A percentile compares a stretch with the other conserved stretches of the same genome.
Conservation (phyloP, 1,284 basidiomycete species). For the Ganoderma resinaceum region DNA sequence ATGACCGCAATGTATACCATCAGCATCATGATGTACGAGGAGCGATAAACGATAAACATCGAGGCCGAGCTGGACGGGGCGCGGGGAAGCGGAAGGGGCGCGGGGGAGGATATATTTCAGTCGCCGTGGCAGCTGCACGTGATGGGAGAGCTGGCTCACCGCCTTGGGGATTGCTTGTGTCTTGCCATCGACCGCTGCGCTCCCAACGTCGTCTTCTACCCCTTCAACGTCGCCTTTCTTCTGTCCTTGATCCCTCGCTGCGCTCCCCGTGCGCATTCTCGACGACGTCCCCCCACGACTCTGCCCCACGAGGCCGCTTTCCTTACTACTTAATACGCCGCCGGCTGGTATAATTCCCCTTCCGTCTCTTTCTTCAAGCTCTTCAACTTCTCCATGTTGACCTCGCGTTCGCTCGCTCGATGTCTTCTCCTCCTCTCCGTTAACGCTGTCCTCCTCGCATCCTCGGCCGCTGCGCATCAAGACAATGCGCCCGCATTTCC, state of each 20-base stretch:
- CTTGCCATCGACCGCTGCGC: conserved; percentile 26
- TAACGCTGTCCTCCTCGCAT: conserved; percentile 22
- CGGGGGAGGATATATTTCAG: conserved; percentile 30
- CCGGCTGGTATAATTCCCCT: conserved; percentile 33
- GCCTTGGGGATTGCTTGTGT: conserved; percentile 22
- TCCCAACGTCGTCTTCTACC: conserved; percentile 18
- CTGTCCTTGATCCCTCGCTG: conserved; percentile 23
- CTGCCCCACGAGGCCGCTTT: conserved; percentile 27
- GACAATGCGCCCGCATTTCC: conserved; percentile 14
- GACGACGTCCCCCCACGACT: conserved; percentile 26
- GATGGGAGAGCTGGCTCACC: conserved; percentile 34
- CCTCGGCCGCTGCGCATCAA: conserved; percentile 16
- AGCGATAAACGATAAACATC: neutral
- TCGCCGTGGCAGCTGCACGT: conserved; percentile 36
- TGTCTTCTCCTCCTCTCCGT: conserved; percentile 29
- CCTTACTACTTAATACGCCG: conserved; percentile 27
- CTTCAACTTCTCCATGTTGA: conserved; percentile 22
- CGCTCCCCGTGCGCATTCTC: conserved; percentile 20
- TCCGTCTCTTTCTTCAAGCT: conserved; percentile 7
- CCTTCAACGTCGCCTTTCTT: conserved; percentile 17
- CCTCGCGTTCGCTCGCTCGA: conserved; percentile 24
- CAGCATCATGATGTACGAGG: conserved; percentile 26
- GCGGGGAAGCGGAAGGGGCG: conserved; percentile 8
- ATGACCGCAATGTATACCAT: conserved; percentile 12
- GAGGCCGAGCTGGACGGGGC: conserved; percentile 17